Base-by-base conservation (phyloP, 2,329 filamentous ascomycete genomes). In the Lachnellula occidentalis region DNA sequence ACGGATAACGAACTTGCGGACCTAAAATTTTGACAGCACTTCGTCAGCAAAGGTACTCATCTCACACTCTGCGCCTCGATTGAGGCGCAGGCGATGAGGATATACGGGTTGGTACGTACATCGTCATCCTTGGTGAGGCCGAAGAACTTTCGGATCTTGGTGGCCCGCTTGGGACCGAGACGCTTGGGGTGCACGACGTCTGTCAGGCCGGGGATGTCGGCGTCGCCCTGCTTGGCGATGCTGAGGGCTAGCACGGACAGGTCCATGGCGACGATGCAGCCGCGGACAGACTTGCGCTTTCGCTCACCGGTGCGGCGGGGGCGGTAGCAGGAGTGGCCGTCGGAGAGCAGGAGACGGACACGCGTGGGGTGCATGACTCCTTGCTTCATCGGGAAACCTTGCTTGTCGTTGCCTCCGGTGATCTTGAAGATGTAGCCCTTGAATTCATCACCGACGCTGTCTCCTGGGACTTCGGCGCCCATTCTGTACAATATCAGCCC, bases 351-450 rank as follows among this genome's bases (percentile, higher is more conserved):
- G 68, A 99, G 91, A 69, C 90, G 88, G 80, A 96, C 94, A 94
- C 94, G 94, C 76, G 90, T 94, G 71, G 94, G 92, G 78, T 95
- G 89, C 85, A 99, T 92, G 76, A 95, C 89, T 84, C 94, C 94
- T 87, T 99, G 95, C 91, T 99, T 99, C 94, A 99, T 99, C 70
- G 94, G 94, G 86, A 99, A 99, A 82, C 94, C 94, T 85, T 99
- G 95, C 90, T 99, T 99, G 89, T 99, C 94, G 88, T 99, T 99
- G 75, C 95, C 94, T 74, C 94, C 95, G 72, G 94, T 99, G 82
- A 99, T 97, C 76, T 86, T 88, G 87, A 99, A 91, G 82, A 99
- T 87, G 84, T 99, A 99, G 78, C 94, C 94, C 85, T 96, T 96
- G 89, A 95, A 99, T 81, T 99, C 94, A 74, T 97, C 92, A 73